phyloP scores from a whole-genome alignment of 352 stramenopile species.

The Globisporangium spinosum region DNA sequence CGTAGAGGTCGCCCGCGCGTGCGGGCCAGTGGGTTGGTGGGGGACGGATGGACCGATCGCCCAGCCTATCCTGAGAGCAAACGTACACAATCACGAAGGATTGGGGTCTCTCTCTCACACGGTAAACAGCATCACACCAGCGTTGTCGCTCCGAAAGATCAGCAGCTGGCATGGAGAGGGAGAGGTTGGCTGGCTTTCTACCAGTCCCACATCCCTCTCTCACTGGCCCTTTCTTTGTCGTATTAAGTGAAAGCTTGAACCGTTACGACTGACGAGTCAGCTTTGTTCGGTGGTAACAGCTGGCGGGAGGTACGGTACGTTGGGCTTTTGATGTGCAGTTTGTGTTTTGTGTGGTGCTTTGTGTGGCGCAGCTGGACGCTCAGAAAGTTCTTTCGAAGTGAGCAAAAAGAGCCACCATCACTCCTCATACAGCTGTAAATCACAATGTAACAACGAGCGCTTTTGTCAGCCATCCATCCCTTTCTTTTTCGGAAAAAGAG shows the following conservation, averaged over 20 bases:
- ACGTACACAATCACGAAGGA: background rate
- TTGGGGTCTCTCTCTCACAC: background rate
- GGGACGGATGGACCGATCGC: no score
- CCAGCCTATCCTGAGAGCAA: no score
- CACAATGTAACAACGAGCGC: background rate
- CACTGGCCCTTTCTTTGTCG: background rate
- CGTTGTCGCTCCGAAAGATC: background rate
- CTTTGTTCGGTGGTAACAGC: background rate
- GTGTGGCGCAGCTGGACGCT: background rate
- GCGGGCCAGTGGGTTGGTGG: no score
- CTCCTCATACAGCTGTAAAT: background rate
- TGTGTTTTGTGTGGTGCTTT: no score
- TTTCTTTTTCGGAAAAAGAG: background rate
- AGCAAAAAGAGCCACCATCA: background rate
- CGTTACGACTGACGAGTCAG: background rate
- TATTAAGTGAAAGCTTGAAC: background rate
- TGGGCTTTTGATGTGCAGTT: no score
- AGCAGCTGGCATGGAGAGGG: background rate
- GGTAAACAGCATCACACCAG: background rate
- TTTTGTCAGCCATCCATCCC: background rate
- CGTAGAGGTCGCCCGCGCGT: background rate
- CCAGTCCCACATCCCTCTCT: background rate
- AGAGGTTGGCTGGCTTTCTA: background rate
- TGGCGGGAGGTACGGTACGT: background rate
- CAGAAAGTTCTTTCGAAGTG: background rate